Evolutionary conservation across 2,329 filamentous ascomycete species (phyloP), one percentile per base, ranked within the genome.

Genomic region (Corynespora cassiicola): DNA sequence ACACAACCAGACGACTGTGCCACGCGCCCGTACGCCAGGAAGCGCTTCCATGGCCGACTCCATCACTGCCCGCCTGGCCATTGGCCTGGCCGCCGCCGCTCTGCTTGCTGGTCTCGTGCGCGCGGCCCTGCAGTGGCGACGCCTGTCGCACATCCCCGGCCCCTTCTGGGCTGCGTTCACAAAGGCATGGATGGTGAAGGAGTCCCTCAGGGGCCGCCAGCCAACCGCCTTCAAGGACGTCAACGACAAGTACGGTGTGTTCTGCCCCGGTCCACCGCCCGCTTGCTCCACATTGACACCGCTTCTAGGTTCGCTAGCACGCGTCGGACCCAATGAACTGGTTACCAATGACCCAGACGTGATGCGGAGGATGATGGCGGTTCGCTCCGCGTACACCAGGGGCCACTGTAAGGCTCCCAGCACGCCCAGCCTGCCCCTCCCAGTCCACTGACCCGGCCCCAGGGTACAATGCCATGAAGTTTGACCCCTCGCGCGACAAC

Each of bases 401-500:
- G 54, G 54, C 6, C 45, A 38, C 20, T 57, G 51, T 52, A 44
- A 39, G 47, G 65, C 56, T 31, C 56, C 62, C 5, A 23, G 23
- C n/a, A 12, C 11, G n/a, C 15, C 17, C 12, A 9, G 12, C 12
- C 14, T 3, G 2, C 28, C 8, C 15, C 25, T 7, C 17, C 12
- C n/a, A 9, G 22, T 22, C 15, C 17, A 11, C 25, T 25, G 16
- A 7, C 12, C 10, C n/a, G n/a, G n/a, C 1, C 12, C 8, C 36
- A 39, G 54, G 50, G 52, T 61, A 61, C 35, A 55, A 68, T 39
- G 74, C 69, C 2, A 66, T 75, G 40, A 70, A 72, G 17, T 65
- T 83, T 39, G 74, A 82, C 33, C 75, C 77, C 0, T 64, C 72
- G 14, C 52, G 61, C 0, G 72, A 80, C 47, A 79, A 75, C 35